Percentiles rank a stretch among this genome's conserved stretches.
These are phyloP conservation scores for Acacia crassicarpa DNA, from an alignment of 306 rosid genomes.

Conservation along the genomic window DNA sequence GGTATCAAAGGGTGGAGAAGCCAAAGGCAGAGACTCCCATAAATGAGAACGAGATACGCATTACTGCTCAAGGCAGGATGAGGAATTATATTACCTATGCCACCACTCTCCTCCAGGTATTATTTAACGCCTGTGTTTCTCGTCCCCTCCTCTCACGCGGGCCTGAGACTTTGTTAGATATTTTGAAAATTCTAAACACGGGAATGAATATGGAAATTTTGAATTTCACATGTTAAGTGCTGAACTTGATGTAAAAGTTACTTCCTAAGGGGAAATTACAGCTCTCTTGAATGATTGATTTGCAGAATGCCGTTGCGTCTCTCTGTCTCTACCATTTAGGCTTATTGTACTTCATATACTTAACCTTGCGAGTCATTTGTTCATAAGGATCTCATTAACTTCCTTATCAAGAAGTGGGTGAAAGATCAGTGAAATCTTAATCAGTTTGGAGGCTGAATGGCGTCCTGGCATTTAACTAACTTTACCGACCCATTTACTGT, in stretches of 20 bases:
- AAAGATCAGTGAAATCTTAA: not conserved
- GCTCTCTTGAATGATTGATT: not conserved
- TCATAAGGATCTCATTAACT: not conserved
- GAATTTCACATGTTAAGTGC: not conserved
- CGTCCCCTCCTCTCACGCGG: not conserved
- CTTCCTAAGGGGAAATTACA: not conserved
- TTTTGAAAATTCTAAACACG: not conserved
- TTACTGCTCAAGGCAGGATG: slow-evolving; percentile 87
- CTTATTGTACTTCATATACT: not conserved
- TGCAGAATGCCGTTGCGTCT: not conserved
- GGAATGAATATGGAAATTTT: not conserved
- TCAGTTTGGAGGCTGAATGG: not conserved
- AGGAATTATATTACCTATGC: slow-evolving; percentile 86
- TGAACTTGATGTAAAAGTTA: not conserved
- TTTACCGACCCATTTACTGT: not conserved
- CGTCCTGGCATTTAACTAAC: not conserved
- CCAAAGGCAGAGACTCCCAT: slow-evolving; percentile 65
- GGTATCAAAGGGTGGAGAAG: slow-evolving; percentile 93
- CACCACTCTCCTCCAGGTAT: slow-evolving; percentile 84
- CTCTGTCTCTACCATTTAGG: not conserved
- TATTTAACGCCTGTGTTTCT: not conserved
- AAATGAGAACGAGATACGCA: slow-evolving; percentile 89
- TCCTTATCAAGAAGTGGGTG: not conserved
- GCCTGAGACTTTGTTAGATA: not conserved
- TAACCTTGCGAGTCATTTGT: not conserved